These are phyloP conservation scores for Wickerhamomyces hampshirensis DNA, from an alignment of 805 yeast genomes.

Conservation along the genomic window DNA sequence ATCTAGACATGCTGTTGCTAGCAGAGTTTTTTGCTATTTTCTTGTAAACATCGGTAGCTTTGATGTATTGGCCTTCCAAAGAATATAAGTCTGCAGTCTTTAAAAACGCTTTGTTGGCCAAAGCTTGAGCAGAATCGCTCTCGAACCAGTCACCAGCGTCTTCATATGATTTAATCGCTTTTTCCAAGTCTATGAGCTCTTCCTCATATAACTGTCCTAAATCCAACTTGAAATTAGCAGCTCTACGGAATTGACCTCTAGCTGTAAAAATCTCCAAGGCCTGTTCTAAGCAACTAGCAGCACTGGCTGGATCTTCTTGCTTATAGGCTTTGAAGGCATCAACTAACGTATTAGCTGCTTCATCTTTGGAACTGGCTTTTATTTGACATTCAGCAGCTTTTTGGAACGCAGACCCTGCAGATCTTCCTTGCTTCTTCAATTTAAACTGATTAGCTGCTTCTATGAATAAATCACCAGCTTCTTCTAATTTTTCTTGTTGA, in stretches of 20 bases:
- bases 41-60: constrained; percentile 76
- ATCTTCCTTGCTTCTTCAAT: constrained; percentile 61
- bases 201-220: constrained; percentile 82
- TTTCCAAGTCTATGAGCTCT: constrained; percentile 57
- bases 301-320: constrained; percentile 65
- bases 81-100: constrained; percentile 90
- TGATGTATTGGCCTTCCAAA: constrained; percentile 61
- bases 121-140: constrained; percentile 89
- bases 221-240: constrained; percentile 91
- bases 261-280: constrained; percentile 83
- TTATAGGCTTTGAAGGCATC: constrained; percentile 90
- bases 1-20: constrained; percentile 71
- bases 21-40: constrained; percentile 70
- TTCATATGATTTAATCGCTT: constrained; percentile 76
- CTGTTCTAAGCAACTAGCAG: constrained; percentile 67
- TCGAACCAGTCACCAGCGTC: constrained; percentile 95
- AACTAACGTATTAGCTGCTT: constrained; percentile 82
- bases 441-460: constrained; percentile 94
- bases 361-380: constrained; percentile 75
- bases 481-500: constrained; percentile 66
- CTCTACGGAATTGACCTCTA: constrained; percentile 93
- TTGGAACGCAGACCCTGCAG: constrained; percentile 81
- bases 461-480: constrained; percentile 83
- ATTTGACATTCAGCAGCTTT: constrained; percentile 80
- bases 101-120: constrained; percentile 81